Evolutionary conservation across 768 basidiomycete genomes (phyloP), one percentile per base, ranked within the genome.

Genomic region (Neoboletus brunneissimus): DNA sequence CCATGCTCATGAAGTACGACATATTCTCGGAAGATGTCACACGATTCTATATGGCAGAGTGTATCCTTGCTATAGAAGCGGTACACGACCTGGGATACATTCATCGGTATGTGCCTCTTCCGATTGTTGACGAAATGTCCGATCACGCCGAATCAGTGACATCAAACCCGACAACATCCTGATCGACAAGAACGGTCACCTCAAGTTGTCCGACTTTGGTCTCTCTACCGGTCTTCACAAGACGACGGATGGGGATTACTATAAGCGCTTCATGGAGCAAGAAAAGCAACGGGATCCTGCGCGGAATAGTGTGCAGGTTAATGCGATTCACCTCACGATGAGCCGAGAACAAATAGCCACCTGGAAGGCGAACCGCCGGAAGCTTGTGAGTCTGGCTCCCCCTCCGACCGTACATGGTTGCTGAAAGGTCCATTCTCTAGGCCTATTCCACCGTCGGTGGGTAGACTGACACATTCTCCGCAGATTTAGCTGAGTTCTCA

Each of bases 1-100:
- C 97, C 13, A 99, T 98, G 96, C 78, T 99, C 64, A 99, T 99
- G 88, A 98, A 98, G 74, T 98, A 99, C 74, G 96, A 98, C 72
- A 90, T 96, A 9, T 98, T 98, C 76, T 93, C 92, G 8, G 97
- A 98, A 73, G 96, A 98, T 69, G 96, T 98, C 37, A 95, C 94
- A 31, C 87, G 96, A 56, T 98, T 99, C 75, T 99, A 99, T 73
- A 97, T 99, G 85, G 96, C 96, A 25, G 96, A 99, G 73, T 97
- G 94, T 70, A 92, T 98, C 58, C 81, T 98, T 27, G 96, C 96
- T 20, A 97, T 99, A 57, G 95, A 99, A 71, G 97, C 95, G 2
- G 95, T 99, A 2, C 96, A 99, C 73, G 91, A 91, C 63, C 83
- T 98, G n/a, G 96, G 97, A 11, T 98, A 98, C 72, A 98, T 99